Evolutionary conservation across 805 yeast species (phyloP), one percentile per base, ranked within the genome.

Genomic region (Citeromyces nyonsensis): DNA sequence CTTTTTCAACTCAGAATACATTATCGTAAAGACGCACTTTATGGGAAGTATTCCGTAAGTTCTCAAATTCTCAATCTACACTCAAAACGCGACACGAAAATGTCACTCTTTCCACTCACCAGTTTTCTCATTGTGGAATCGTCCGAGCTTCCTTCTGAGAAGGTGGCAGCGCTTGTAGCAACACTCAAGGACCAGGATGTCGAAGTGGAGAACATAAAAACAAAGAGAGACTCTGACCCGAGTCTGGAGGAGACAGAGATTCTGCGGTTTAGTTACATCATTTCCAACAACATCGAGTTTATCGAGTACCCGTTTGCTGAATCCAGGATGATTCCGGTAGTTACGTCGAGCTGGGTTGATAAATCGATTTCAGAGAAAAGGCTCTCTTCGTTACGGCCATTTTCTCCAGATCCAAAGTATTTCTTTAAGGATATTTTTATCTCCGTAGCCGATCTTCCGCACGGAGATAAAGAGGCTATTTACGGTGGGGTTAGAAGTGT

Each of bases 351-450:
- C 4, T 83, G 91, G 84, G 57, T 80, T 2, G 40, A 49, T 20
- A 71, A 66, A 26, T 66, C 76, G 3, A 44, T 63, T 0, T 44
- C 44, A 6, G 47, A 47, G 18, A 53, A 55, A 0, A 59, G 64
- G 34, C 47, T 63, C 10, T 58, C 63, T 18, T 69, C 78, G 4
- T 58, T 66, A 27, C 61, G 74, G 35, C 62, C 67, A 2, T 85
- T 66, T 48, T 71, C 82, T 10, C 93, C 95, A 0, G 79, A 78
- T 44, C 78, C 82, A 6, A 57, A 57, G 20, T 71, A 66, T 36
- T 66, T 81, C 38, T 59, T 88, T 46, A 73, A 71, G 37, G 66
- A 69, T 33, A 65, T 70, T 11, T 68, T 69, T 39, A 56, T 83
- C 1, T 71, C 83, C 37, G 62, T 72, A 10, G 72, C 80, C 6